Evolutionary conservation across 257 asterid genomes (phyloP), one percentile per base, ranked within the genome.

Genomic region (Solanum pimpinellifolium): DNA sequence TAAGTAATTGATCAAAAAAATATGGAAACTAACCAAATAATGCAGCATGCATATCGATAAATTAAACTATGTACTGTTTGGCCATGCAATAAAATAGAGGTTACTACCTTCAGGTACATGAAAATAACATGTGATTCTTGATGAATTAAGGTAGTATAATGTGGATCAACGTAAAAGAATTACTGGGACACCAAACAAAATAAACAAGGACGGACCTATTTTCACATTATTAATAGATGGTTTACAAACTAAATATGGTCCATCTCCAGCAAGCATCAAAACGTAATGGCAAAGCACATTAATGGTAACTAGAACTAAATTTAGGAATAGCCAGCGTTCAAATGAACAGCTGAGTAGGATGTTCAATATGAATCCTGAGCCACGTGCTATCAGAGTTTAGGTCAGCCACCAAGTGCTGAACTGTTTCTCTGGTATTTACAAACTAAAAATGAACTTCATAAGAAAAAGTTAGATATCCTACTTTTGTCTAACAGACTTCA

Each of bases 401-500:
- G 39, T 37, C 39, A 37, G 39, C 39, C 39, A 37, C 39, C 39
- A 37, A 37, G 39, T 37, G 39, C 39, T 37, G 39, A 37, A 37
- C 39, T 37, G 39, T 37, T 37, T 37, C 39, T 46, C 65, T 46
- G 59, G 59, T 76, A 78, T 78, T 78, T 78, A 44, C 27, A 27
- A 27, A 80, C 41, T 16, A 44, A 29, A 80, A 0, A 14, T 27
- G 25, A 80, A 78, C 66, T 27, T 80, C 10, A 80, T 9, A 80
- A 47, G 42, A 18, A 76, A 44, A 42, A 1, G 27, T 83, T 65
- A 23, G 80, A 12, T 15, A 85, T 87, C 98, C 91, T 93, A 97
- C 99, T 95, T 96, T 91, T 97, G 93, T 90, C 98, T 90, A 11
- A 95, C 93, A 85, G 96, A 88, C 92, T 95, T 91, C 98, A 95